These are phyloP conservation scores for Vaccinium macrocarpon DNA, from an alignment of 148 eudicot genomes.

Conservation along the genomic window DNA sequence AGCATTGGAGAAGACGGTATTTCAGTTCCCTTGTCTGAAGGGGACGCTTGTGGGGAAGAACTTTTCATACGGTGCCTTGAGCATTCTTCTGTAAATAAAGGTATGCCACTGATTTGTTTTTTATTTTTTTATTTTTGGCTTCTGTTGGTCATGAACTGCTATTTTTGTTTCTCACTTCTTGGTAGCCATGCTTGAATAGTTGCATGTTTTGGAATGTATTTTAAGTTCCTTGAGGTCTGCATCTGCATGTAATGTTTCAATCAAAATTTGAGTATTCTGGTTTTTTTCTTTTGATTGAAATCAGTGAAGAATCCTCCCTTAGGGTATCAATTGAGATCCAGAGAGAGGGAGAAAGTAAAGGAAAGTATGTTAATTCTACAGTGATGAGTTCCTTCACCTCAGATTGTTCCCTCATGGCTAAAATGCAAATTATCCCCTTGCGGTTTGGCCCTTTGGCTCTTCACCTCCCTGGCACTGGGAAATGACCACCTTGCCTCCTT, in stretches of 20 bases:
- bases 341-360: too few relatives aligned
- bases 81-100: conserved; percentile 55
- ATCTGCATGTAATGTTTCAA: neutral
- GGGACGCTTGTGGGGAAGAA: conserved; percentile 77
- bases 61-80: conserved; percentile 84
- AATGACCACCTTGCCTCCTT: too few relatives aligned
- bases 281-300: too few relatives aligned
- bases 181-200: neutral
- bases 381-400: too few relatives aligned
- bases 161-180: neutral
- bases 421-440: too few relatives aligned
- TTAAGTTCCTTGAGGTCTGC: neutral
- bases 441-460: too few relatives aligned
- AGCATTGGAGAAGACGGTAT: conserved; percentile 57
- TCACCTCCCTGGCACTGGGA: too few relatives aligned
- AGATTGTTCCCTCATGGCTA: too few relatives aligned
- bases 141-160: neutral
- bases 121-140: neutral
- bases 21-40: conserved; percentile 47
- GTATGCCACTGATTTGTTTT: conserved; percentile 23
- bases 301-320: too few relatives aligned
- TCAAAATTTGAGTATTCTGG: too few relatives aligned
- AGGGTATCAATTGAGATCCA: too few relatives aligned
- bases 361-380: too few relatives aligned
- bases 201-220: neutral